phyloP scores from a whole-genome alignment of 2,329 filamentous ascomycete genomes.

The Diplodia seriata region DNA sequence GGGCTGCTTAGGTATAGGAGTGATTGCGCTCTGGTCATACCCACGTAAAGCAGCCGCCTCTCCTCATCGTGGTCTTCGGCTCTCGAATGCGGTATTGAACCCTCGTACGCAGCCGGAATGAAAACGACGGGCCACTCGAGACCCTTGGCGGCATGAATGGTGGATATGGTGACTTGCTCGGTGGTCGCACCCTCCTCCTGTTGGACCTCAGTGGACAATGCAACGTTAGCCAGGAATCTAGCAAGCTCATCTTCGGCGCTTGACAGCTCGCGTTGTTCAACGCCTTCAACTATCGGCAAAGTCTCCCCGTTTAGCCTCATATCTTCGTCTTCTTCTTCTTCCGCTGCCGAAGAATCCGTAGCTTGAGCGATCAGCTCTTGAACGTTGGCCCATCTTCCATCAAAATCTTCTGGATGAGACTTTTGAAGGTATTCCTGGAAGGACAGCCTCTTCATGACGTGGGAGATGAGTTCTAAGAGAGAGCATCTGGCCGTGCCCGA shows the following conservation, averaged over 20 bases:
- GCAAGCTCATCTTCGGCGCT: conserved; percentile 69
- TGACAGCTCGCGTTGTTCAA: conserved; percentile 64
- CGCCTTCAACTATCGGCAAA: conserved; percentile 71
- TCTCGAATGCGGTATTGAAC: conserved; percentile 86
- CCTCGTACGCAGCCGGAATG: conserved; percentile 86
- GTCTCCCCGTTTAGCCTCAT: conserved; percentile 55
- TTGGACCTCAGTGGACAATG: conserved; percentile 80
- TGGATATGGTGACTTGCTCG: conserved; percentile 84
- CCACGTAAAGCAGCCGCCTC: conserved; percentile 86
- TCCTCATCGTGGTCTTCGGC: conserved; percentile 89
- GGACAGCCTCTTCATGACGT: conserved; percentile 68
- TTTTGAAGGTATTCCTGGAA: conserved; percentile 77
- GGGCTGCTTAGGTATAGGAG: conserved; percentile 87
- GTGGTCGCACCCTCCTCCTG: conserved; percentile 64
- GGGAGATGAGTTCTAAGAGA: conserved; percentile 59
- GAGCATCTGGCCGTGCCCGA: conserved; percentile 49
- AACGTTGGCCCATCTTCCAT: conserved; percentile 85
- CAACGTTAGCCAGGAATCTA: conserved; percentile 86
- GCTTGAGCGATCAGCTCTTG: conserved; percentile 86
- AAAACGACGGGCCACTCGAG: conserved; percentile 97
- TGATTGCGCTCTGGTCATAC: conserved; percentile 91
- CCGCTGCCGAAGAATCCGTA: conserved; percentile 67
- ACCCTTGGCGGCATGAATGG: conserved; percentile 94
- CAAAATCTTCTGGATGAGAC: conserved; percentile 75
- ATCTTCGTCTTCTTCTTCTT: conserved; percentile 52